These are phyloP conservation scores for Epichloe aotearoae DNA, from an alignment of 2,329 filamentous ascomycete species.

Conservation along the genomic window DNA sequence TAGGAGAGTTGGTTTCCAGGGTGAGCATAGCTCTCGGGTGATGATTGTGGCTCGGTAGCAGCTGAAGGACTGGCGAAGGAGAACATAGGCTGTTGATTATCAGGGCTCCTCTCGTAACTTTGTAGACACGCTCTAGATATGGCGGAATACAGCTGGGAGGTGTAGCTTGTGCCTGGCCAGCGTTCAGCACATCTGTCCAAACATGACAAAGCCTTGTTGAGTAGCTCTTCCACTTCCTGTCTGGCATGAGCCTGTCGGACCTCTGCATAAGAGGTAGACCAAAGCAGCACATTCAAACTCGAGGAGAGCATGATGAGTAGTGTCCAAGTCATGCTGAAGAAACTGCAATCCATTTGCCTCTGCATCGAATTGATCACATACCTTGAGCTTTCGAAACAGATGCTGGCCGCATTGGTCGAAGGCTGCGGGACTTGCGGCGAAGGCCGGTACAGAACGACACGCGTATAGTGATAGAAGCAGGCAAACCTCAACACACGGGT, in stretches of 20 bases:
- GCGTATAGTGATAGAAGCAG: conserved; percentile 70
- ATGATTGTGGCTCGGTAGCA: conserved; percentile 18
- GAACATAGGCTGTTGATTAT: conserved; percentile 13
- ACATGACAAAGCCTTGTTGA: conserved; percentile 63
- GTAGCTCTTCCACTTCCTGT: conserved; percentile 62
- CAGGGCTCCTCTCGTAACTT: conserved; percentile 53
- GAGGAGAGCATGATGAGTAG: conserved; percentile 85
- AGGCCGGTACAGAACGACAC: conserved; percentile 77
- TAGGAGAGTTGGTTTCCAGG: conserved; percentile 24
- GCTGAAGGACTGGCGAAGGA: conserved; percentile 23
- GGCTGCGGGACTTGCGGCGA: conserved; percentile 87
- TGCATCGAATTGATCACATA: conserved; percentile 72
- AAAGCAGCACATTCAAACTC: conserved; percentile 81
- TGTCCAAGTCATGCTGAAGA: conserved; percentile 84
- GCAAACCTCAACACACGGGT: conserved; percentile 36
- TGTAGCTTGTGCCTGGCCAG: conserved; percentile 83
- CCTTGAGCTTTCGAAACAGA: conserved; percentile 71
- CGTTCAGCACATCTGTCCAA: conserved; percentile 70
- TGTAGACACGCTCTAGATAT: conserved; percentile 76
- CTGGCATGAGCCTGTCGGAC: conserved; percentile 60
- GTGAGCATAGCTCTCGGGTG: conserved; percentile 17
- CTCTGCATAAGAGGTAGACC: conserved; percentile 79
- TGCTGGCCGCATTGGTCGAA: conserved; percentile 60
- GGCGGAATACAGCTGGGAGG: conserved; percentile 74
- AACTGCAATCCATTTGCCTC: conserved; percentile 62